Conservation (phyloP, 2,329 filamentous ascomycete genomes). For the Penicillium capsulatum region DNA sequence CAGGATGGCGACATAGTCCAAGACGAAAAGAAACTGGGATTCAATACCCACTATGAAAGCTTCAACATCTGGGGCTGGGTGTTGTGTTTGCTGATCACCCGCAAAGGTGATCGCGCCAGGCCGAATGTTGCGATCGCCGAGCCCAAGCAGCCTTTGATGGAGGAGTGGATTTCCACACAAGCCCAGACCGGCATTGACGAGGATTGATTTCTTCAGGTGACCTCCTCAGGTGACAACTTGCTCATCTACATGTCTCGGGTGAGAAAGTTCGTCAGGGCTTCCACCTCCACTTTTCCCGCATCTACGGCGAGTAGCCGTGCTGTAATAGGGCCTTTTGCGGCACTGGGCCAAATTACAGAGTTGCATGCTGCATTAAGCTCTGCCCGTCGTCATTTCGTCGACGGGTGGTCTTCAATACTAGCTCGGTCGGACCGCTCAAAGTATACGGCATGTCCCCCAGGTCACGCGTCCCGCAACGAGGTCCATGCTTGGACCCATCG, state of each 20-base stretch:
- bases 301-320: slow-evolving; percentile 9
- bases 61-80: slow-evolving; percentile 95
- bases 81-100: slow-evolving; percentile 82
- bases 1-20: slow-evolving; percentile 36
- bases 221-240: slow-evolving; percentile 1
- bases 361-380: background rate
- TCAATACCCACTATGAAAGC: slow-evolving; percentile 87
- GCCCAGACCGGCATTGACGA: slow-evolving; percentile 40
- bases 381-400: no score
- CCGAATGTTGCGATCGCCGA: slow-evolving; percentile 31
- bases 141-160: slow-evolving; percentile 65
- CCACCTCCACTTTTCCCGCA: slow-evolving; percentile 4
- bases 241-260: slow-evolving; percentile 2
- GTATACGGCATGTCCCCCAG: no score
- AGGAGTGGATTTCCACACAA: slow-evolving; percentile 85
- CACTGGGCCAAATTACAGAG: slow-evolving; percentile 16
- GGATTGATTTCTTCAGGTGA: slow-evolving; percentile 21
- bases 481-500: background rate
- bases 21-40: slow-evolving; percentile 85
- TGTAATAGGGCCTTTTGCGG: slow-evolving; percentile 12
- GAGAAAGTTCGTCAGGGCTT: slow-evolving; percentile 4
- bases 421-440: no score
- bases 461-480: background rate
- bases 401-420: no score
- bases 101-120: slow-evolving; percentile 52